Conservation (phyloP, 345 rosid species). For the Brassica napus region Da-Ae NC_063449.1:38230501-38231000, state of each 20-base stretch:
- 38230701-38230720: constrained; percentile 38
- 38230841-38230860: constrained; percentile 28
- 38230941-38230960: not conserved
- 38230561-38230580: not conserved
- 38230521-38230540: not conserved
- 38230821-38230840: constrained; percentile 7
- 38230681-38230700: constrained; percentile 16
- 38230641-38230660: not conserved
- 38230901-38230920: constrained; percentile 14
- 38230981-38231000: constrained; percentile 1
- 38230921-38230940: constrained; percentile 18
- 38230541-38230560: not conserved
- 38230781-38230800: constrained; percentile 34
- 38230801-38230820: constrained; percentile 24
- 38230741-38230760: constrained; percentile 35
- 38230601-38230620: not conserved
- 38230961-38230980: not conserved
- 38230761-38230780: constrained; percentile 27
- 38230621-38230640: not conserved
- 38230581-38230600: not conserved
- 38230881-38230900: constrained; percentile 11
- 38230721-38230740: constrained; percentile 32
- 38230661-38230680: not conserved
- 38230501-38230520: constrained; percentile 30
- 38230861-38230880: too few relatives aligned